Evolutionary conservation across 2,329 filamentous ascomycete genomes (phyloP).

Genomic region (Daldinia eschscholtzii): DNA sequence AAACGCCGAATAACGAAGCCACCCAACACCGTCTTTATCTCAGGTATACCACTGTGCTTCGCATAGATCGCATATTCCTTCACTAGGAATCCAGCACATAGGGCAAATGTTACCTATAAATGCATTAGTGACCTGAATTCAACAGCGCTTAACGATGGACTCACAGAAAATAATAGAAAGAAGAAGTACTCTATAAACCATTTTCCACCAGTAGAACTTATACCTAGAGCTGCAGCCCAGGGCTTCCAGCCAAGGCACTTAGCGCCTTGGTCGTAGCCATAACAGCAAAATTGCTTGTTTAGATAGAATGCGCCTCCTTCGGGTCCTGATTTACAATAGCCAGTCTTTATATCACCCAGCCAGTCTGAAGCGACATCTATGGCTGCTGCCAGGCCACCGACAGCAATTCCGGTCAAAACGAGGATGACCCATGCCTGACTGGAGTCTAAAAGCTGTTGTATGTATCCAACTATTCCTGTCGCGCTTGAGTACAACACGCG

Average conservation of each 20-base stretch:
- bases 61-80: conserved; percentile 88
- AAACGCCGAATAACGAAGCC: conserved; percentile 93
- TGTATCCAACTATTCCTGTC: conserved; percentile 77
- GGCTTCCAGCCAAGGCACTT: conserved; percentile 89
- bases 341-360: conserved; percentile 91
- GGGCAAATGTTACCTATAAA: conserved; percentile 78
- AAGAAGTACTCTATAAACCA: conserved; percentile 91
- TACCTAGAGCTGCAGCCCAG: conserved; percentile 82
- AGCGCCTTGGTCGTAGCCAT: conserved; percentile 85
- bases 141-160: conserved; percentile 47
- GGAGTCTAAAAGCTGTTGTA: conserved; percentile 80
- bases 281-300: conserved; percentile 92
- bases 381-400: conserved; percentile 85
- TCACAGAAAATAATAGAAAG: conserved; percentile 85
- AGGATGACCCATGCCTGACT: conserved; percentile 94
- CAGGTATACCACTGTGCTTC: conserved; percentile 94
- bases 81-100: conserved; percentile 82
- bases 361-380: conserved; percentile 94
- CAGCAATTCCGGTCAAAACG: conserved; percentile 84
- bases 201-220: conserved; percentile 73
- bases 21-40: conserved; percentile 96
- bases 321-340: conserved; percentile 80
- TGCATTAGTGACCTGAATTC: conserved; percentile 40
- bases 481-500: conserved; percentile 79
- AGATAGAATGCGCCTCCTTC: conserved; percentile 92